Evolutionary conservation across 2,329 filamentous ascomycete species (phyloP), one percentile per base, ranked within the genome.

Genomic region (Sordariomycetes sp.): DNA sequence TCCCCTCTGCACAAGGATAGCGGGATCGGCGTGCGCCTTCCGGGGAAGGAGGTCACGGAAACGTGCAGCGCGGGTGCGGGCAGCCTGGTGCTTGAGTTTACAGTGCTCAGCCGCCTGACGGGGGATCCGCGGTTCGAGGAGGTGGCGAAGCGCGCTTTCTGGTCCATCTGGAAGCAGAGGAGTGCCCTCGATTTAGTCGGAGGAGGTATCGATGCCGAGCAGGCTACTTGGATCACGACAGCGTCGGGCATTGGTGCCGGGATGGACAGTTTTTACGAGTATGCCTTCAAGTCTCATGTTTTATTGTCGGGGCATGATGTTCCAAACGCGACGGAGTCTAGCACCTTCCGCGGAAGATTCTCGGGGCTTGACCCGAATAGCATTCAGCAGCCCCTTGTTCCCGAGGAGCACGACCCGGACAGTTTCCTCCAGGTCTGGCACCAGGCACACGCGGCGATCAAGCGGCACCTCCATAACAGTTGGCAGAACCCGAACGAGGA

Each of bases 241-340:
- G 91, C 89, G 68, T 86, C 92, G n/a, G 92, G 94, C 34, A 95
- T 99, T 63, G 94, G 94, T 54, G 94, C 94, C 8, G 94, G 94
- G 45, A 90, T 96, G 65, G 94, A 99, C 72, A 96, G 91, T 71
- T 99, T 99, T 73, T 97, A 96, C 66, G 94, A 99, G 72, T 99
- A 99, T 70, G 91, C 94, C 3, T 79, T 97, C 65, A 99, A 99
- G 71, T 90, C 90, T 20, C 85, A 96, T 66, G 88, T 99, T 59
- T 72, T 99, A 25, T 81, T 97, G 24, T 96, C 92, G 2, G 89
- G 89, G 1, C 82, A 87, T 59, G 77, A 76, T 15, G 68, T 77
- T 60, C 80, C 80, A 2, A 85, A 85, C 61, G 65, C 52, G 28
- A 59, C 62, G 5, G 67, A 70, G 3, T 75, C 62, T 67, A 74